These are phyloP conservation scores for Jamesozyma spencerorum DNA, from an alignment of 805 yeast genomes.

Conservation along the genomic window DNA sequence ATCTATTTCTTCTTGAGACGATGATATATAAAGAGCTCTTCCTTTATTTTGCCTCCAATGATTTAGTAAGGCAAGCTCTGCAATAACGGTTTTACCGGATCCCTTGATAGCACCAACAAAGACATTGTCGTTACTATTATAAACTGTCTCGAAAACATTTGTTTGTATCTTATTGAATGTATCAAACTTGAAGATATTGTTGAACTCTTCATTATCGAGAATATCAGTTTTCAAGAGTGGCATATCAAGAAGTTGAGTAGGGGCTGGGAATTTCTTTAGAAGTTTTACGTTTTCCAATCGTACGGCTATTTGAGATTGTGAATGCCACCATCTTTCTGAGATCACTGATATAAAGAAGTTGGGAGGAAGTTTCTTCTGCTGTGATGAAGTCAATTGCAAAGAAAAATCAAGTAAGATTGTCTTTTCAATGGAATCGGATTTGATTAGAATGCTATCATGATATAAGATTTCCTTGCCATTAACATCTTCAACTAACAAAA, in stretches of 20 bases:
- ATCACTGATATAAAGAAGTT: slow-evolving; percentile 61
- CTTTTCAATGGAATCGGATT: slow-evolving; percentile 39
- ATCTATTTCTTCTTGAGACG: slow-evolving; percentile 50
- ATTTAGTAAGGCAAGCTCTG: slow-evolving; percentile 61
- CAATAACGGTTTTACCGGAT: slow-evolving; percentile 61
- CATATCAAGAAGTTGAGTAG: slow-evolving; percentile 13
- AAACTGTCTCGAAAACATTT: slow-evolving; percentile 54
- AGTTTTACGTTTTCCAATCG: slow-evolving; percentile 24
- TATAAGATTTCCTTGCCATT: slow-evolving; percentile 71
- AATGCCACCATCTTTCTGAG: slow-evolving; percentile 82
- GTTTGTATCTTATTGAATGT: slow-evolving; percentile 67
- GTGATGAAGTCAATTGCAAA: slow-evolving; percentile 31
- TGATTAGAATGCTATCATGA: slow-evolving; percentile 45
- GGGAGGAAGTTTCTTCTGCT: slow-evolving; percentile 43
- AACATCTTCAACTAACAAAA: slow-evolving; percentile 69
- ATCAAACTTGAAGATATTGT: slow-evolving; percentile 36
- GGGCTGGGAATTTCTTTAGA: slow-evolving; percentile 27
- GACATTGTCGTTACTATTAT: slow-evolving; percentile 46
- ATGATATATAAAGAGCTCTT: slow-evolving; percentile 63
- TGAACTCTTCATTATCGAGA: slow-evolving; percentile 41
- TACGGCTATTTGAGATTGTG: slow-evolving; percentile 55
- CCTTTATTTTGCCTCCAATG: slow-evolving; percentile 68
- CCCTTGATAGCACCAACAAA: slow-evolving; percentile 71
- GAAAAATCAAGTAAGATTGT: slow-evolving; percentile 57
- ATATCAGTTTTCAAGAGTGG: slow-evolving; percentile 43